Percentiles rank a stretch among this genome's conserved stretches.
Evolutionary conservation across 148 eudicot species (phyloP).

Genomic region (Simmondsia chinensis): DNA sequence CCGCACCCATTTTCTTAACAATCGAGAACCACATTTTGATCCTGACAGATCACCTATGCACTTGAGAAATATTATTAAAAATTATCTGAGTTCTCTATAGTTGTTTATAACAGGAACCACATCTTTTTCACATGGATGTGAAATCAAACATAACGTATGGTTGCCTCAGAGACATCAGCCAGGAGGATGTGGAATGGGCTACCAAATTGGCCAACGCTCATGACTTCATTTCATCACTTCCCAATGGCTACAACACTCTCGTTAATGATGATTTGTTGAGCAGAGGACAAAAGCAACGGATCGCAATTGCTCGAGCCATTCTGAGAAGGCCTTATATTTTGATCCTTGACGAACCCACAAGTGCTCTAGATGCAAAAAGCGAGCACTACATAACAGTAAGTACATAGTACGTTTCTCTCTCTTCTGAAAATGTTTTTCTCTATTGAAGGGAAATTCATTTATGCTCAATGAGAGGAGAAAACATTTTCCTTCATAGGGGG

Average conservation of each 20-base stretch:
- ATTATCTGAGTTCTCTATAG: neutral
- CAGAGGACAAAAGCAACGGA: conserved; percentile 51
- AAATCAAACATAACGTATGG: conserved; percentile 44
- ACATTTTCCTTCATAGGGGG: too few relatives aligned
- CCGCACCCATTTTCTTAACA: too few relatives aligned
- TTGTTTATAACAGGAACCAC: conserved; percentile 30
- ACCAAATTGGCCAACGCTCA: conserved; percentile 37
- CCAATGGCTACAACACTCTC: conserved; percentile 33
- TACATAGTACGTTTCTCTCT: neutral
- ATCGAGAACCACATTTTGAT: too few relatives aligned
- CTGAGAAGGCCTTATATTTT: conserved; percentile 34
- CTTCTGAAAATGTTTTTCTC: neutral
- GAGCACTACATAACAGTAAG: conserved; percentile 32
- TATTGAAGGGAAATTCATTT: neutral
- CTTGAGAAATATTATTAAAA: neutral
- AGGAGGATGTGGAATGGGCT: conserved; percentile 37
- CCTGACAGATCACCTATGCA: neutral
- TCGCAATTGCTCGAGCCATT: conserved; percentile 48
- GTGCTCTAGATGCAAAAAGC: conserved; percentile 49
- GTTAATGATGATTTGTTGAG: conserved; percentile 36
- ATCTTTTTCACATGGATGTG: conserved; percentile 33
- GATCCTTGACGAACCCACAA: conserved; percentile 45
- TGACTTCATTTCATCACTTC: conserved; percentile 43
- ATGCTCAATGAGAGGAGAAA: neutral
- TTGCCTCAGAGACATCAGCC: conserved; percentile 16